A percentile compares a stretch with the other conserved stretches of the same genome.
Evolutionary conservation across 768 basidiomycete species (phyloP).

Genomic region (Psilocybe azurescens): DNA sequence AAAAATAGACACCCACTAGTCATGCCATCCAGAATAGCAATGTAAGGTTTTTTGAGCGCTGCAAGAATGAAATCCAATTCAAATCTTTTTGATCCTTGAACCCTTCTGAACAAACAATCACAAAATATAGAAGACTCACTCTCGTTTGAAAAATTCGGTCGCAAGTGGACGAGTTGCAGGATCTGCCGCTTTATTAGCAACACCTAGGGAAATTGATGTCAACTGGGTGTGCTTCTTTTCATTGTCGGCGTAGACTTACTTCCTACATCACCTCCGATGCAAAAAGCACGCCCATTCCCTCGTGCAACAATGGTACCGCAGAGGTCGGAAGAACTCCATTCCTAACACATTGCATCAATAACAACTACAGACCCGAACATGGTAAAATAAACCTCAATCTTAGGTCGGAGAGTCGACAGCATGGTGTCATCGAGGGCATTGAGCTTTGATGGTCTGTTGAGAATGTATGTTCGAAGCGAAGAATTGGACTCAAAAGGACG

Average conservation of each 20-base stretch:
- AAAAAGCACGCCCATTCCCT: slow-evolving; percentile 81
- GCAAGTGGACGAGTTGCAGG: slow-evolving; percentile 62
- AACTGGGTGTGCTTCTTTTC: background rate
- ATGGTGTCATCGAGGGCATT: slow-evolving; percentile 86
- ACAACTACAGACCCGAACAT: slow-evolving; percentile 11
- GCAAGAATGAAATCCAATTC: slow-evolving; percentile 80
- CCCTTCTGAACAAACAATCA: slow-evolving; percentile 6
- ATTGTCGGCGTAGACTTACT: slow-evolving; percentile 53
- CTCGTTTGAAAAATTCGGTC: slow-evolving; percentile 89
- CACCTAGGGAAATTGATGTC: slow-evolving; percentile 43
- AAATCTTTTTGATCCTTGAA: slow-evolving; percentile 54
- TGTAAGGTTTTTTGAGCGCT: slow-evolving; percentile 82
- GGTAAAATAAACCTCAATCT: slow-evolving; percentile 65
- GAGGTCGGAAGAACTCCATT: slow-evolving; percentile 76
- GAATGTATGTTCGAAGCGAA: slow-evolving; percentile 67
- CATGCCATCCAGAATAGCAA: slow-evolving; percentile 88
- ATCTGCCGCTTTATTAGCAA: slow-evolving; percentile 55
- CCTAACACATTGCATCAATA: slow-evolving; percentile 43
- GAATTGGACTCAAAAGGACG: slow-evolving; percentile 71
- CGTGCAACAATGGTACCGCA: slow-evolving; percentile 76
- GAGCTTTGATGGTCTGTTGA: slow-evolving; percentile 81
- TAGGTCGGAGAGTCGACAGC: slow-evolving; percentile 70
- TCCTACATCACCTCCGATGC: slow-evolving; percentile 93
- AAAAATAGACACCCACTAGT: slow-evolving; percentile 70
- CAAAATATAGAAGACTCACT: slow-evolving; percentile 54